Evolutionary conservation across 1,139 yeast genomes (phyloP), one percentile per base, ranked within the genome.

Genomic region (Geotrichum macrosporum): DNA sequence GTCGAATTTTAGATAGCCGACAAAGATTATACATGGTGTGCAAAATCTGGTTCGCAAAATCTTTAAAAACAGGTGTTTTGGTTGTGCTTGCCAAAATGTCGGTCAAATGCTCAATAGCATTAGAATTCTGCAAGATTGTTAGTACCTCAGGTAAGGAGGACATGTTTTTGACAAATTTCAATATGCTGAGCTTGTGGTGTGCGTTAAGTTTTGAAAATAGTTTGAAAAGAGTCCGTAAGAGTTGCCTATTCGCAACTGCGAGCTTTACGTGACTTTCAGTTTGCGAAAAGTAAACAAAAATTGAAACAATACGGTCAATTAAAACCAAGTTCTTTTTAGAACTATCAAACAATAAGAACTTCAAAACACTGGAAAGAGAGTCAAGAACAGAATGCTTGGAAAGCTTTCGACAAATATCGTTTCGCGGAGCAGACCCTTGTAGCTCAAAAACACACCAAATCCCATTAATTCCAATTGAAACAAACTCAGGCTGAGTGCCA

Each of bases 331-430:
- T 29, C 35, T 50, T 43, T 15, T 45, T 42, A 26, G 26, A 39
- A 22, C 10, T 16, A 21, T 37, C 39, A 26, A 21, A 46, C 15
- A 41, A 27, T 6, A 45, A 15, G 16, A 13, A 33, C 18, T 45
- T 67, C 34, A 77, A 65, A 10, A 74, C 59, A 5, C 72, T 74
- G 26, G 73, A 72, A 47, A 74, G 68, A 74, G 80, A 75, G 50
- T 74, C 75, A 5, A 76, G 63, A 1, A 75, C 71, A 0, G 76
- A 76, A 53, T 74, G 72, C 51, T 73, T 70, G 9, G 77, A 70
- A 41, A 77, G 62, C 8, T 76, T 72, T n/a, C 80, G 69, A 54
- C 81, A 78, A 49, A 78, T 63, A 54, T 76, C 81, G 8, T 79
- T 75, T 50, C 73, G 72, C 19, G 76, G 72, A 26, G 73, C 60